Evolutionary conservation across 2,329 filamentous ascomycete genomes (phyloP).

Genomic region (Coniochaeta prunicola): DNA sequence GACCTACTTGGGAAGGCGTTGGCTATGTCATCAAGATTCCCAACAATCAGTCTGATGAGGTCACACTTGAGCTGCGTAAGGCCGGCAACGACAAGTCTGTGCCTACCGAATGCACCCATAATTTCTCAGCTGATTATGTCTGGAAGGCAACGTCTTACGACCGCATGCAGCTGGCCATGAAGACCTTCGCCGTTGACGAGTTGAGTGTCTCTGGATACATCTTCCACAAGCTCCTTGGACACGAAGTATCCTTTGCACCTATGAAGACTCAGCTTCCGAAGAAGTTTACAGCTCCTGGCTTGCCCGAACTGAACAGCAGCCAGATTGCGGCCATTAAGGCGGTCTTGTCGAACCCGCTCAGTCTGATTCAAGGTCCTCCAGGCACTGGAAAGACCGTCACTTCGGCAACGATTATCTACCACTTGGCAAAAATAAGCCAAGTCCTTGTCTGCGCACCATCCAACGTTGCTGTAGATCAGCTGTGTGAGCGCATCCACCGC

Average conservation of each 20-base stretch:
- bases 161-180: constrained; percentile 98
- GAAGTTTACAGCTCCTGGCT: constrained; percentile 90
- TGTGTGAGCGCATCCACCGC: constrained; percentile 92
- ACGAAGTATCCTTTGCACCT: constrained; percentile 87
- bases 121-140: constrained; percentile 97
- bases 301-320: constrained; percentile 91
- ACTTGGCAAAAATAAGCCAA: constrained; percentile 91
- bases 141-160: constrained; percentile 99
- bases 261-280: constrained; percentile 95
- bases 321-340: constrained; percentile 96
- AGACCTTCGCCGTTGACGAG: constrained; percentile 95
- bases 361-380: constrained; percentile 91
- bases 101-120: constrained; percentile 91
- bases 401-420: constrained; percentile 97
- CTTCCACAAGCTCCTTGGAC: constrained; percentile 91
- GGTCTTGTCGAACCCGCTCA: constrained; percentile 86
- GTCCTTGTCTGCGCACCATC: constrained; percentile 95
- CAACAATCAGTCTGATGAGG: constrained; percentile 97
- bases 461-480: constrained; percentile 96
- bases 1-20: constrained; percentile 90
- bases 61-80: constrained; percentile 87
- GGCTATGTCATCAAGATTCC: constrained; percentile 99
- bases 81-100: constrained; percentile 95
- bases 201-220: constrained; percentile 98
- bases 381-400: constrained; percentile 98